These are phyloP conservation scores for Boletus fagicola DNA, from an alignment of 768 basidiomycete species.

Conservation along the genomic window DNA sequence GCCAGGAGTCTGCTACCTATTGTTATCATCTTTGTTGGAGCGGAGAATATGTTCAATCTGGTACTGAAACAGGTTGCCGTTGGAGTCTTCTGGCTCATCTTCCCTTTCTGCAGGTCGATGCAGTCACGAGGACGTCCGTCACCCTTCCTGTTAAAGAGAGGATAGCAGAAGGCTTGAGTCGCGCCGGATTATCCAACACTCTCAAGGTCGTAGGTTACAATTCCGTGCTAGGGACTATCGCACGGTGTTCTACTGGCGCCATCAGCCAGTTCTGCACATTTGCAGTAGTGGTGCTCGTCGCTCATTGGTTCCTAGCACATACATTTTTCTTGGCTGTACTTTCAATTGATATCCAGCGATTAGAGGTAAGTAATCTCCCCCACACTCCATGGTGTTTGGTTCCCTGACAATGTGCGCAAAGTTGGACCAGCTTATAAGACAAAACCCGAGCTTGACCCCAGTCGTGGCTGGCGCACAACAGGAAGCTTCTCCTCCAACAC, in stretches of 20 bases:
- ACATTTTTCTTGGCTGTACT: constrained; percentile 94
- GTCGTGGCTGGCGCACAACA: constrained; percentile 30
- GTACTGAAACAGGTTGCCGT: constrained; percentile 43
- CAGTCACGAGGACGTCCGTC: constrained; percentile 81
- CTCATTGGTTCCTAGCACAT: constrained; percentile 96
- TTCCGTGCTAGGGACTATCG: constrained; percentile 70
- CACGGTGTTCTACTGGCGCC: constrained; percentile 70
- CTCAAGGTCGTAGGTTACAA: constrained; percentile 90
- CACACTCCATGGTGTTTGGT: neutral
- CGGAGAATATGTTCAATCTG: constrained; percentile 96
- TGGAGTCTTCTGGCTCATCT: constrained; percentile 25
- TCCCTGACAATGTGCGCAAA: constrained; percentile 32
- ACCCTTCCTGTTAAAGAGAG: constrained; percentile 86
- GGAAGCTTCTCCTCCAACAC: constrained; percentile 22
- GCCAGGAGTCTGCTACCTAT: constrained; percentile 85
- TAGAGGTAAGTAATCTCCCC: constrained; percentile 57
- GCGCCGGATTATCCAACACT: constrained; percentile 88
- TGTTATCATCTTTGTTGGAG: constrained; percentile 91
- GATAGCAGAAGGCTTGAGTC: constrained; percentile 85
- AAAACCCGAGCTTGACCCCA: constrained; percentile 59
- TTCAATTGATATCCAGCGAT: constrained; percentile 91
- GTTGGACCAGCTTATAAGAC: constrained; percentile 83
- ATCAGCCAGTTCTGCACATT: constrained; percentile 93
- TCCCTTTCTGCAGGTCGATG: constrained; percentile 61
- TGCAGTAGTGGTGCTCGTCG: constrained; percentile 90